Evolutionary conservation across 73 alveolate genomes (phyloP), one percentile per base, ranked within the genome.

Genomic region (Paramecium pentaurelia): DNA sequence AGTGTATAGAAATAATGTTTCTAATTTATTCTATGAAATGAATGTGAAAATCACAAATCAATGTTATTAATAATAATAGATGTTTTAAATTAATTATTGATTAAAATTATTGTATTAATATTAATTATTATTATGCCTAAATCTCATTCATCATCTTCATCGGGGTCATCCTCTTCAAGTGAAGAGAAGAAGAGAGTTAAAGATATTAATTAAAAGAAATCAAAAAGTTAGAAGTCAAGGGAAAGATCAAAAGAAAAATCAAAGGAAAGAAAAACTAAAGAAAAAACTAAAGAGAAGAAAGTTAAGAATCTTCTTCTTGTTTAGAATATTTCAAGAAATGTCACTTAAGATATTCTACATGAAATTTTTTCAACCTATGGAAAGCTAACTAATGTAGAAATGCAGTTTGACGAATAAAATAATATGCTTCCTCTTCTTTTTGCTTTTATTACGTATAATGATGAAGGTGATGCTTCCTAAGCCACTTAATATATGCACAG

Each of bases 401-500:
- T 73, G 87, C 37, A 73, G 12, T 20, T 36, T 16, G 87, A 73
- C 37, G 87, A 73, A 40, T 37, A 73, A 40, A 73, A 73, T 73
- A 73, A 73, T 73, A 73, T 30, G 40, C 60, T 73, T 20, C 87
- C 87, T 0, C 47, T 73, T 20, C n/a, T 30, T 16, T 37, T 73
- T 73, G 87, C 87, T 8, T 73, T 73, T 38, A 73, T 73, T 16
- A 73, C 60, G 37, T 73, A 37, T 38, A 73, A 22, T 14, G 60
- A 73, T 73, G 87, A 73, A 38, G 87, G 87, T 14, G 87, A 73
- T 73, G 87, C 87, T 30, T 73, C 58, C 16, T 38, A 73, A 73
- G 87, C 87, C 16, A 73, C 87, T 73, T 38, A 73, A 73, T 73
- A 73, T n/a, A 73, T 73, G 87, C 37, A 73, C 40, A 38, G 87